phyloP scores from a whole-genome alignment of 305 asterid genomes.

The Fraxinus xanthoxyloides region DNA sequence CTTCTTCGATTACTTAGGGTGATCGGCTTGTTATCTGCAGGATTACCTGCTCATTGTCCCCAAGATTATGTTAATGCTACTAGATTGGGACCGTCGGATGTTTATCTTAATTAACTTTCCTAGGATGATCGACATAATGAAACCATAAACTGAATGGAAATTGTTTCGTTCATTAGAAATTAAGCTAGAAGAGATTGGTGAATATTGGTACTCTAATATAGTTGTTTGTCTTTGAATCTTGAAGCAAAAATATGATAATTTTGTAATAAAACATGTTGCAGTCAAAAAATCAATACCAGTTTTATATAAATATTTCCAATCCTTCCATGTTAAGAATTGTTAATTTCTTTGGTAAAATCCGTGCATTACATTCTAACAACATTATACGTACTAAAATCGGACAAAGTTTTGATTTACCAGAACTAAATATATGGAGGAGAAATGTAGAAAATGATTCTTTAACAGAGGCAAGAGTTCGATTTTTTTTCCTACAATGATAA shows the following conservation, averaged over 20 bases:
- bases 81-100: constrained; percentile 24
- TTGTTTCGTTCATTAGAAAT: not conserved
- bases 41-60: constrained; percentile 37
- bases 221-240: not conserved
- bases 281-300: not conserved
- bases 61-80: constrained; percentile 44
- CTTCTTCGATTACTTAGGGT: constrained; percentile 21
- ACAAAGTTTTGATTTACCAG: too few relatives aligned
- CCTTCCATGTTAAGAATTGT: not conserved
- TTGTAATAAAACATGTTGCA: not conserved
- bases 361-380: too few relatives aligned
- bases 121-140: not conserved
- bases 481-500: too few relatives aligned
- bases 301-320: too few relatives aligned
- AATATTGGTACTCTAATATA: too few relatives aligned
- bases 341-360: too few relatives aligned
- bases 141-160: not conserved
- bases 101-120: not conserved
- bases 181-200: not conserved
- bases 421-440: not conserved
- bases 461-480: not conserved
- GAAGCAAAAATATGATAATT: not conserved
- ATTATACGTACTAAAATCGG: not conserved
- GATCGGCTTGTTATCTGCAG: constrained; percentile 36
- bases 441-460: too few relatives aligned